Evolutionary conservation across 495 filamentous ascomycete species (phyloP), one percentile per base, ranked within the genome.

Genomic region (Pyronema omphalodes): DNA sequence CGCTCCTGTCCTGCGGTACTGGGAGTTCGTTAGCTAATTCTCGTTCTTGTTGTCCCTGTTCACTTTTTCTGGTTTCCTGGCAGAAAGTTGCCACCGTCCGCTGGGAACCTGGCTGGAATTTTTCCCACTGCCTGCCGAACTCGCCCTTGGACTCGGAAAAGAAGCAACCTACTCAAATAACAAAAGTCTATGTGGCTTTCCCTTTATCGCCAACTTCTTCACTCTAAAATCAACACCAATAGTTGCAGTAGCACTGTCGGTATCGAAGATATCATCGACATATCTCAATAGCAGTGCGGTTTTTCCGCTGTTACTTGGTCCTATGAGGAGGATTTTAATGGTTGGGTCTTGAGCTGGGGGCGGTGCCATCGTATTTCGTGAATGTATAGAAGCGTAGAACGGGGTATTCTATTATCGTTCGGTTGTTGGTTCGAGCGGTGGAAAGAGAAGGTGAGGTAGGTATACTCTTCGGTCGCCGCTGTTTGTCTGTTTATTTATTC

Each of bases 201-300:
- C 76, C 44, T 71, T 68, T 53, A 79, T 69, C 37, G 71, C 69
- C 53, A 71, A 43, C 41, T 58, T 65, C 55, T 65, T 65, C 45
- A 63, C 52, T 68, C 77, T 76, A 66, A 77, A 79, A 57, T 80
- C 76, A 48, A 80, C 73, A 19, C 76, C 76, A 56, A 80, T 78
- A 1, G 76, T 80, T 18, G 76, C 74, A 46, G 73, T 71, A 9
- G 75, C 70, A 35, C 67, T 71, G 55, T 78, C 74, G 8, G 73
- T 71, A 52, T 80, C 76, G 53, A 77, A 80, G 53, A 76, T 73
- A 62, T 79, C 73, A 55, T 79, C 76, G 64, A 74, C 77, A 61
- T 80, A 70, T 55, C 67, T 66, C 44, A 74, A 70, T 50, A 75
- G 64, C 60, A 69, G 40, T 62, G 60, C 52, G 36, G 62, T 65